Evolutionary conservation across 768 basidiomycete species (phyloP), one percentile per base, ranked within the genome.

Genomic region (Hortiboletus campestris): DNA sequence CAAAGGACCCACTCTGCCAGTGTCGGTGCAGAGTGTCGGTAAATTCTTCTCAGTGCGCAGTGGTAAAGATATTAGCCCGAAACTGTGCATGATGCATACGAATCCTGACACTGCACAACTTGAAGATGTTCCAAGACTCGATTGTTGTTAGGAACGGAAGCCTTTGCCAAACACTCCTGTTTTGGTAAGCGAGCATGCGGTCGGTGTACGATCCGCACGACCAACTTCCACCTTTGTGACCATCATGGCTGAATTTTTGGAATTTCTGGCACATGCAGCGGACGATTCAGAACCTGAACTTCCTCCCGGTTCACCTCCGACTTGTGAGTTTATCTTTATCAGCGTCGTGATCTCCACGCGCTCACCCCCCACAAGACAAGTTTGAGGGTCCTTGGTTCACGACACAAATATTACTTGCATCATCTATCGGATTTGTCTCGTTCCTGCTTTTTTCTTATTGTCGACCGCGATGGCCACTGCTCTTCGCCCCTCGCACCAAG

Each of bases 371-470:
- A 3, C 9, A 63, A 91, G 89, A 78, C 60, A 89, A 81, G 67
- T 94, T 90, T 69, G 86, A 91, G 66, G 95, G 96, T 0, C 94
- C 94, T 34, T 98, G 97, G 97, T 89, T 99, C 72, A 84, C 85
- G 20, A 97, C 95, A 2, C 96, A 98, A 70, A 76, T 96, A 17
- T 72, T 80, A 3, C 83, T 98, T 32, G 90, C 96, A 4, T 76
- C 82, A 13, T 71, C 80, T 17, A 84, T 99, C 55, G 96, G 97
- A 2, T 40, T 94, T 2, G 71, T 78, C 5, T 89, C 91, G 0
- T 94, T 98, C 73, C 66, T 97, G 16, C 66, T 92, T 4, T 99
- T 99, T 75, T 96, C 89, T 5, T 91, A 93, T 65, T 86, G 86
- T 62, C 78, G 97, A 11, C 90, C 86, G 7, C 78, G 91, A 66